Percentiles rank a stretch among this genome's conserved stretches.
Evolutionary conservation across 2,329 filamentous ascomycete genomes (phyloP).

Genomic region (Hypocrella siamensis): DNA sequence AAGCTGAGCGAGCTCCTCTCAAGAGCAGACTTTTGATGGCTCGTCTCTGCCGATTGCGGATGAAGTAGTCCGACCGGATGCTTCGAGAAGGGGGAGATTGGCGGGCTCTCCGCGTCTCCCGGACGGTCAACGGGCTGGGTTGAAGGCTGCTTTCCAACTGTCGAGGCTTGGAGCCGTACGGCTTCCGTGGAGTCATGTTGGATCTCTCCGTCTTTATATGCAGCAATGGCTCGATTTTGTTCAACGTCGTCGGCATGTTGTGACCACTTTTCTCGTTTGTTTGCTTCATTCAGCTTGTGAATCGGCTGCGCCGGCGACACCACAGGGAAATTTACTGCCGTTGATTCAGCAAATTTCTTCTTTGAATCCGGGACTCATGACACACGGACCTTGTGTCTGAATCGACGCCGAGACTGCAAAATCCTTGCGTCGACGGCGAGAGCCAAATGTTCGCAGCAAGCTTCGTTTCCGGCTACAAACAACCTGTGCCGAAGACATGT

Average conservation of each 20-base stretch:
- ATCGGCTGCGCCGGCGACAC: background rate
- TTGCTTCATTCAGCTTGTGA: background rate
- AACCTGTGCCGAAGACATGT: conserved; percentile 11
- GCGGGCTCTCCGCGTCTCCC: background rate
- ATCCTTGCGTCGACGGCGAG: conserved; percentile 10
- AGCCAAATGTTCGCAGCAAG: conserved; percentile 12
- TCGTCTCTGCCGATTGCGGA: background rate
- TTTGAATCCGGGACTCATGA: background rate
- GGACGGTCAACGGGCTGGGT: background rate
- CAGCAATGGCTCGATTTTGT: background rate
- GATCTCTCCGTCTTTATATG: background rate
- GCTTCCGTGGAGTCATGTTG: background rate
- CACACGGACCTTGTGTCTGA: conserved; percentile 8
- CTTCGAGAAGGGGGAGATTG: conserved; percentile 4
- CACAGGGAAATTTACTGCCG: background rate
- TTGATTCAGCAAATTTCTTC: background rate
- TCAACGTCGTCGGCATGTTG: background rate
- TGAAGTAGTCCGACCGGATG: conserved; percentile 2
- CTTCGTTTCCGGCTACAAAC: conserved; percentile 16
- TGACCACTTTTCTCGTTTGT: background rate
- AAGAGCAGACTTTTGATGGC: background rate
- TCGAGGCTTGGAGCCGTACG: too few relatives aligned
- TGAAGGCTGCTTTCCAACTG: too few relatives aligned
- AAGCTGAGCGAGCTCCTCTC: conserved; percentile 2
- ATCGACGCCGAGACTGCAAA: conserved; percentile 5